Conservation (phyloP, 768 basidiomycete genomes). For the Exsudoporus frostii region DNA sequence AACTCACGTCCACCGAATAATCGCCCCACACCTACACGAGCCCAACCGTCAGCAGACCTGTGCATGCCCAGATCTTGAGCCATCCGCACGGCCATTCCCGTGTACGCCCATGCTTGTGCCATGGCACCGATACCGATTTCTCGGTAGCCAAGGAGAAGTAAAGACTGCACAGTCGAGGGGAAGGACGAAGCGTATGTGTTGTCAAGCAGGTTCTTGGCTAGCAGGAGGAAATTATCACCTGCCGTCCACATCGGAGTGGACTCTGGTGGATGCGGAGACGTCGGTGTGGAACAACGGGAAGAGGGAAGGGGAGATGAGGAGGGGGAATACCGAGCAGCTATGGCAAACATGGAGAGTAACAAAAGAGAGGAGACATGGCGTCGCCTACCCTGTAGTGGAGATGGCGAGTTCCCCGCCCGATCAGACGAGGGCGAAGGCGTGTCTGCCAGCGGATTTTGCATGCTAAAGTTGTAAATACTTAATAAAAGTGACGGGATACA, state of each 20-base stretch:
- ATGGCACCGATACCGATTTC: conserved; percentile 88
- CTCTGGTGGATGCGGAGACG: conserved; percentile 40
- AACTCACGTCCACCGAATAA: conserved; percentile 62
- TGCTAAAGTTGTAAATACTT: conserved; percentile 11
- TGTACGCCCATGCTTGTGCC: conserved; percentile 84
- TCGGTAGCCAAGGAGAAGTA: conserved; percentile 78
- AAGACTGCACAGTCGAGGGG: conserved; percentile 72
- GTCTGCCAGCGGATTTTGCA: conserved; percentile 25
- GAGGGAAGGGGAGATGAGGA: conserved; percentile 25
- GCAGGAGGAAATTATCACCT: conserved; percentile 67
- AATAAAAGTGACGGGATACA: background rate
- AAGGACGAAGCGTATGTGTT: conserved; percentile 66
- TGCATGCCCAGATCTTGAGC: conserved; percentile 87
- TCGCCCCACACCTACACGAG: conserved; percentile 49
- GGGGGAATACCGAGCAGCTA: conserved; percentile 69
- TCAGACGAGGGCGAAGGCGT: conserved; percentile 33
- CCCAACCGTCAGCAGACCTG: conserved; percentile 77
- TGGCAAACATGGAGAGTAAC: conserved; percentile 79
- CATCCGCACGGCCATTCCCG: conserved; percentile 90
- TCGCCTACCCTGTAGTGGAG: conserved; percentile 40
- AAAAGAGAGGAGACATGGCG: conserved; percentile 61
- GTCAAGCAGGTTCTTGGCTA: conserved; percentile 66
- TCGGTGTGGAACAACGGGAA: conserved; percentile 28
- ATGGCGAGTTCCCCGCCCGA: conserved; percentile 22
- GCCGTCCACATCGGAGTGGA: conserved; percentile 73